These are phyloP conservation scores for Dendrocalamus latiflorus DNA, from an alignment of 202 grass and related monocot species.

Conservation along the genomic window DNA sequence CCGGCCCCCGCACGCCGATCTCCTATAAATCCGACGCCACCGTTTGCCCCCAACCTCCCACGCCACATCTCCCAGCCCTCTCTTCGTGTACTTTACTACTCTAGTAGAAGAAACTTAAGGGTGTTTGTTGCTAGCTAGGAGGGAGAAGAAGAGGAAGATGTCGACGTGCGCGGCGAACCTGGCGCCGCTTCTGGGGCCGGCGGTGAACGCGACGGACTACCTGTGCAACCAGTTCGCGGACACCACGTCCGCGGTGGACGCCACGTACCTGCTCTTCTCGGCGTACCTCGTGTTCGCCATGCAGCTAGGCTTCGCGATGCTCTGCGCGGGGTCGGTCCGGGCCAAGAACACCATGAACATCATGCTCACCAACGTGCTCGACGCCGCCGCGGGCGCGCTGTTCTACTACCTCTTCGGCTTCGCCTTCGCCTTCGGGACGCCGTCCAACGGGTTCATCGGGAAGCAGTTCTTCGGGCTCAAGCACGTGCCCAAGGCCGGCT, in stretches of 20 bases:
- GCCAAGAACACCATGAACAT: conserved; percentile 99
- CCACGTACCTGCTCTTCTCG: conserved; percentile 94
- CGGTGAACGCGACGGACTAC: conserved; percentile 54
- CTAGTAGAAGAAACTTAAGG: too few relatives aligned
- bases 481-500: conserved; percentile 49
- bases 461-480: conserved; percentile 86
- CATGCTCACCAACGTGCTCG: conserved; percentile 98
- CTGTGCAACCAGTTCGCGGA: conserved; percentile 74
- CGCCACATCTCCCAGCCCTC: neutral
- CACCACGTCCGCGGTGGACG: conserved; percentile 62
- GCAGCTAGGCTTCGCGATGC: conserved; percentile 99
- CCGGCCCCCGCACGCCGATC: too few relatives aligned
- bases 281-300: conserved; percentile 94
- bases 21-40: conserved; percentile 49
- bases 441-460: conserved; percentile 88
- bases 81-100: neutral
- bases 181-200: conserved; percentile 45
- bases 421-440: conserved; percentile 83
- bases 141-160: conserved; percentile 27
- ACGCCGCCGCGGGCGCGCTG: conserved; percentile 74
- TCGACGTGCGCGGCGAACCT: conserved; percentile 58
- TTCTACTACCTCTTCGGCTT: conserved; percentile 99
- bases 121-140: neutral
- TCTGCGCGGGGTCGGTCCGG: conserved; percentile 82
- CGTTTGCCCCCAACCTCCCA: neutral